Base-by-base conservation (phyloP, 139 green algal species). In the Trebouxia sp. region DNA sequence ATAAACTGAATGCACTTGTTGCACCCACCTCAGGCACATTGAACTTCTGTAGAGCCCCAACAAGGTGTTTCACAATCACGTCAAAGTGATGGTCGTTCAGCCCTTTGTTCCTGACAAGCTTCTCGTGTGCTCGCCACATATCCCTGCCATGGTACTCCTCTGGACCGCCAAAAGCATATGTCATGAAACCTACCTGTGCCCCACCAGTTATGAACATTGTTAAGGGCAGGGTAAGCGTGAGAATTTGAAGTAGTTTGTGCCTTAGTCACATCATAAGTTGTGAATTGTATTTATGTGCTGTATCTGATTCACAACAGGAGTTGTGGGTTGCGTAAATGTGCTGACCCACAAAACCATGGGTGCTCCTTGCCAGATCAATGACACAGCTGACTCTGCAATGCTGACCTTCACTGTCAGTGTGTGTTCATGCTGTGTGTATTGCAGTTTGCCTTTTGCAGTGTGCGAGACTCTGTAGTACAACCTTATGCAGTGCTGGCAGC, bases 131-230 rank as follows among this genome's bases (percentile, higher is more conserved):
- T 14, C 8, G 24, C 69, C 69, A 51, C 69, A 77, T 51, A 41
- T 77, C 69, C 39, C 55, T 53, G 43, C 69, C 69, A 35, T 56
- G 42, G n/a, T 77, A 77, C 41, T 77, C 69, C 4, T 77, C 41
- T 37, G 69, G 41, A 20, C 69, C 69, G 1, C 69, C 69, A 77
- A 77, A 77, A 4, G 69, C 69, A 41, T 77, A 77, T 53, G 69
- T 77, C 69, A 77, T 77, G 41, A 77, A 77, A 15, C 55, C 26
- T 11, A 77, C 69, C 69, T 77, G 69, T 37, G n/a, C 20, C 50
- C 22, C 50, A 58, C 20, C 50, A 3, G 22, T 58, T 17, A 17
- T 58, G 4, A 22, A 28, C 20, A 28, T 22, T 5, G 12, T 38
- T 48, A 47, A 24, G 24, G 28, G 32, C 32, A 47, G 17, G 6